A percentile compares a stretch with the other conserved stretches of the same genome.
These are phyloP conservation scores for Saxispiralis lemnorum DNA, from an alignment of 495 filamentous ascomycete genomes.

Conservation along the genomic window DNA sequence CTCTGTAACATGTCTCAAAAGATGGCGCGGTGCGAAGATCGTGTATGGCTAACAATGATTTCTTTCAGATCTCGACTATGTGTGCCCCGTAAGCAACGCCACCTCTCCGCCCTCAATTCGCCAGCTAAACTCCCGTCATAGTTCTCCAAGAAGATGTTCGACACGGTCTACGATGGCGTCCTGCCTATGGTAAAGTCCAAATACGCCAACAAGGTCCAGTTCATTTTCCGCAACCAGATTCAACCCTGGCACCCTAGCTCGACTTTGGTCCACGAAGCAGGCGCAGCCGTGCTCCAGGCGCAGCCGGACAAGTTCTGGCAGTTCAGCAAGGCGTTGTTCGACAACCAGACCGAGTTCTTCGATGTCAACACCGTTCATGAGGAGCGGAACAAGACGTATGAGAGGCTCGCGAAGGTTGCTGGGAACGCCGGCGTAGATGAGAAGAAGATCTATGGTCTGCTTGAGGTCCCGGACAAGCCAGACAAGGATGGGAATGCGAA, in stretches of 20 bases:
- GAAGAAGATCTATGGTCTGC: constrained; percentile 40
- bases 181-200: constrained; percentile 37
- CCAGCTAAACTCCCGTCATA: constrained; percentile 10
- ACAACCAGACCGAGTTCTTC: constrained; percentile 53
- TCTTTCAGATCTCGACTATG: constrained; percentile 56
- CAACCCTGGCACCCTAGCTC: constrained; percentile 93
- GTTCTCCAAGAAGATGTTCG: constrained; percentile 55
- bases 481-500: constrained; percentile 49
- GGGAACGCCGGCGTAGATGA: constrained; percentile 49
- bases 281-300: constrained; percentile 50
- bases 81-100: constrained; percentile 44
- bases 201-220: constrained; percentile 41
- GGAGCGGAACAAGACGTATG: constrained; percentile 69
- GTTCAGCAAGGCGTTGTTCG: constrained; percentile 57
- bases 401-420: constrained; percentile 52
- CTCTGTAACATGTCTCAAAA: constrained; percentile 31
- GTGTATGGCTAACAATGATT: not conserved
- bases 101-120: constrained; percentile 1
- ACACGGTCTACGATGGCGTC: constrained; percentile 43
- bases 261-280: constrained; percentile 77
- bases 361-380: constrained; percentile 70
- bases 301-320: constrained; percentile 56
- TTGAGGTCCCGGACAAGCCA: constrained; percentile 46
- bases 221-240: constrained; percentile 60
- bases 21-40: not conserved